Evolutionary conservation across 2,329 filamentous ascomycete genomes (phyloP), one percentile per base, ranked within the genome.

Genomic region (Beauveria brongniartii): DNA sequence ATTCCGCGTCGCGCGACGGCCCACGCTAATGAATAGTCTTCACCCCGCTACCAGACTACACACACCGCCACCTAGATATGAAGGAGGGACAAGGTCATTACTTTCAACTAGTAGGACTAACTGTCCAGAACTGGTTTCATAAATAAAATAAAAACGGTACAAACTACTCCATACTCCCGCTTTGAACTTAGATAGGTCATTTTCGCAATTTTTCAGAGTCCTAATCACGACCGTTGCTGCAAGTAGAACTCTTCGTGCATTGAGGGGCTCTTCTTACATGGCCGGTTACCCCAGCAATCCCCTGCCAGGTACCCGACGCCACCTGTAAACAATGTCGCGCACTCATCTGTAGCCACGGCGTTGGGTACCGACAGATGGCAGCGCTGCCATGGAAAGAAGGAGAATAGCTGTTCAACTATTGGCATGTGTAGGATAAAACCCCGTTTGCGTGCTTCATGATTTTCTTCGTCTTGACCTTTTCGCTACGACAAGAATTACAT

Each of bases 251-350:
- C 30, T 9, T 9, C 4, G 12, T 55, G 58, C 43, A 28, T 18
- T 24, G 30, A 52, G 47, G 20, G 34, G 6, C 30, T 20, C 34
- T 34, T 34, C 14, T 12, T 18, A 43, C 22, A 40, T 3, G 14
- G 34, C 24, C 28, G 18, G 59, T 61, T 61, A 61, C 59, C 59
- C 59, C 44, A 53, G 59, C 52, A 61, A 61, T 61, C 47, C 24
- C 18, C n/a, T 37, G 48, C 20, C 28, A 53, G 57, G 57, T 53
- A 59, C 48, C 40, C 28, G 20, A 28, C 48, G 40, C 48, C 57
- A 52, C 56, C 34, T 52, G 47, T 59, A 59, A 52, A 59, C 37
- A 59, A 51, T 16, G 53, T 34, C 14, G 6, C 14, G 12, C 16
- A 10, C n/a, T 41, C 20, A 16, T 41, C 41, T 26, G 46, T 18